Evolutionary conservation across 169 alveolate genomes (phyloP), one percentile per base, ranked within the genome.

Genomic region (Eimeria tenella): DNA sequence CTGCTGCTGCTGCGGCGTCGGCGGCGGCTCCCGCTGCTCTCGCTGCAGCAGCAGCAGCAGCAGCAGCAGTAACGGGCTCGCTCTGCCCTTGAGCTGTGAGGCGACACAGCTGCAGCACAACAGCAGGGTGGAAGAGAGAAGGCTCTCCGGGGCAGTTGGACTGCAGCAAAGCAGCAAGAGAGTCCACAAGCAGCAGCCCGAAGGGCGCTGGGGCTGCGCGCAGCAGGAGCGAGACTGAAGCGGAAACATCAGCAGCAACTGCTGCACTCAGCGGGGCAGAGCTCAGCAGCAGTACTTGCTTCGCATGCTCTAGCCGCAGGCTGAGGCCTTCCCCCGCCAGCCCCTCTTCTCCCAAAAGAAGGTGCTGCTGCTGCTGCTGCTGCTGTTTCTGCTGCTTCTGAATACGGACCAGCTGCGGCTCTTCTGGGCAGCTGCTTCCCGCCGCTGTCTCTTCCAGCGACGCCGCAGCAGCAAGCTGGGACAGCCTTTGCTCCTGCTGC

Each of bases 251-350:
- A 42, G 77, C 21, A 4, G 75, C 75, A 17, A 42, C 15, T 25
- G 90, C 73, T 15, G 31, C 62, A 17, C 23, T 31, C 3, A 83
- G 58, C 23, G 90, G 90, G 5, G 56, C 31, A 2, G 77, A 5
- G 60, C 58, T 83, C 5, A 83, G 90, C 77, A 83, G 90, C 58
- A 83, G 70, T 6, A 10, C 71, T 58, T 83, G 23, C 77, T 55
- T 56, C n/a, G 65, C 71, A 42, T 83, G 90, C 60, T 83, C 90
- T 25, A 83, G 70, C 50, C 90, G 90, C 73, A 83, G 23, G 19
- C 60, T 60, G 58, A 83, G 50, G 31, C 90, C 90, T 31, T 83
- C 90, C 58, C 90, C 90, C n/a, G 21, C 90, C 49, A 83, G 68
- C 5, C 90, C 52, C 75, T 23, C 90, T 17, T 60, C 52, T 31